Evolutionary conservation across 2,329 filamentous ascomycete genomes (phyloP), one percentile per base, ranked within the genome.

Genomic region (Cadophora sp.): DNA sequence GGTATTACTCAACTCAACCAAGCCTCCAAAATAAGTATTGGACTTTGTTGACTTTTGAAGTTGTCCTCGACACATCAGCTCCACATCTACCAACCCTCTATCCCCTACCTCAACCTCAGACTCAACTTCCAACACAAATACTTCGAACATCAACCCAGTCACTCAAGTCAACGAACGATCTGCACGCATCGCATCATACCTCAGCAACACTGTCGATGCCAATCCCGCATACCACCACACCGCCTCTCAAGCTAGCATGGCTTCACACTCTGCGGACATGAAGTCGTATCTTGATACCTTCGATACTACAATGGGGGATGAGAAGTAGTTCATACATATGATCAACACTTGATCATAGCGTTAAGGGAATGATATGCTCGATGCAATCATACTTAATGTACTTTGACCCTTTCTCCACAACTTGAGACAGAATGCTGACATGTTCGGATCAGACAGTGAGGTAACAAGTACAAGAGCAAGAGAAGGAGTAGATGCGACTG

Each of bases 281-380:
- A 41, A 45, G 33, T 18, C 33, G 33, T 65, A 53, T 43, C 55
- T 65, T 9, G 45, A 60, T 20, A 13, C 3, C n/a, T 65, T 65
- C 27, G 62, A 65, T 43, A 33, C 22, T 9, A 24, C 48, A 3
- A 59, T 65, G 62, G 55, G 8, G 27, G 30, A 43, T n/a, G 33
- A 33, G 36, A 55, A 56, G 50, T 45, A n/a, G 20, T 24, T 16
- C 9, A 55, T 45, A 53, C n/a, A 50, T 6, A 45, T 24, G 58
- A 3, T 47, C 22, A 51, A 2, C 7, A 6, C 4, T n/a, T 24
- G n/a, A 14, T 27, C 4, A 22, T 30, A 27, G 1, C 14, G 4
- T 51, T 24, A n/a, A 48, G 9, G 41, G 24, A 59, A n/a, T 30
- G 41, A 24, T 30, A 43, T 59, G 24, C 39, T 59, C 16, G 13